Base-by-base conservation (phyloP, 2,329 filamentous ascomycete genomes). In the Xylaria hypoxylon region DNA sequence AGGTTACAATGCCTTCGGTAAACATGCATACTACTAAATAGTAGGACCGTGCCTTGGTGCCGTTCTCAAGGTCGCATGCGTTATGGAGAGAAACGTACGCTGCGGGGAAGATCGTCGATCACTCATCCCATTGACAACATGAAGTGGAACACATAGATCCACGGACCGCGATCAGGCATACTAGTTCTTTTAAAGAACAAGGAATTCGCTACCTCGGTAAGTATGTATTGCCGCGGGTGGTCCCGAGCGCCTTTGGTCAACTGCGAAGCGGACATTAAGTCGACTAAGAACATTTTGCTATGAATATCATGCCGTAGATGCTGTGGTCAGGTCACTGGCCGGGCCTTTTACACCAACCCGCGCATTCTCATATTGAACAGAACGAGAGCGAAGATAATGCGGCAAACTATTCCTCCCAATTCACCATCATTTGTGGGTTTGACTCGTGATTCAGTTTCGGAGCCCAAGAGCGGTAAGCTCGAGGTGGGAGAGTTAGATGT, bases 21-120 rank as follows among this genome's bases (percentile, higher is more conserved):
- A 40, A 45, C 31, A 58, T 55, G 47, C 53, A 66, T 47, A 52
- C n/a, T n/a, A n/a, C n/a, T n/a, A n/a, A n/a, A n/a, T n/a, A n/a
- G n/a, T n/a, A n/a, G n/a, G n/a, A n/a, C 59, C 59, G 52, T 53
- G 31, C 17, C 40, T 42, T 33, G 13, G 22, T 22, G 26, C 31
- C 19, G 57, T 24, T 38, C 42, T 26, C 33, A 7, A 56, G 28
- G 59, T 57, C 45, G 26, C 45, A 52, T 65, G 33, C n/a, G 13
- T 33, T 5, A 44, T 55, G 48, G 56, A 17, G 62, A 40, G 5
- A 15, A 50, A 22, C 5, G 13, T 28, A n/a, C 15, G 28, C 1
- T 61, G 58, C 44, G 51, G 62, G 51, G 59, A n/a, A 50, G 4
- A 40, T 13, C 3, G 8, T 22, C 26, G 47, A 13, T n/a, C 19